Evolutionary conservation across 78 protist species (phyloP).

Genomic region (Dictyostelium capitatum): DNA sequence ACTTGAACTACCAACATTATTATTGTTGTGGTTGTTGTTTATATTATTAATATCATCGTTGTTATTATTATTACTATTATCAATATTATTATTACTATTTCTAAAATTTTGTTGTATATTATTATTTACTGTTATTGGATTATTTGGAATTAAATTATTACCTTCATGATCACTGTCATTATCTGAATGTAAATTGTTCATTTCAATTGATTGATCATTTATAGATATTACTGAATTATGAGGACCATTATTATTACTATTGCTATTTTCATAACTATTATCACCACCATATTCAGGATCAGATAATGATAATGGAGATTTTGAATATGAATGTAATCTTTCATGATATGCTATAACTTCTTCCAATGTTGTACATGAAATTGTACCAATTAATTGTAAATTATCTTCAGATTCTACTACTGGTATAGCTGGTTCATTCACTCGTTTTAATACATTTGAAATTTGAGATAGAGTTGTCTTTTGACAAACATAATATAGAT

Average conservation of each 20-base stretch:
- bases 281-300: neutral
- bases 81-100: neutral
- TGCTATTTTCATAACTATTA: neutral
- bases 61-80: neutral
- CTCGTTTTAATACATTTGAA: neutral
- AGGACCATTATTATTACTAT: neutral
- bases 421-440: constrained; percentile 25
- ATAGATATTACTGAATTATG: neutral
- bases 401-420: constrained; percentile 10
- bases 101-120: neutral
- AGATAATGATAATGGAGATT: constrained; percentile 13
- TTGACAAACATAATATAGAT: constrained; percentile 27
- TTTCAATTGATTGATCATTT: neutral
- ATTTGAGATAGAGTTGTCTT: constrained; percentile 32
- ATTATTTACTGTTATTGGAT: neutral
- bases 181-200: neutral
- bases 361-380: constrained; percentile 54
- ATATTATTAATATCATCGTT: neutral
- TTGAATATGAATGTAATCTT: constrained; percentile 58
- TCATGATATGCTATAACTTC: constrained; percentile 66
- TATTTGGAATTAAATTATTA: constrained; percentile 19
- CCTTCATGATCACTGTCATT: neutral
- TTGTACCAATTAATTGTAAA: constrained; percentile 50
- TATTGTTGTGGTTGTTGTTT: constrained; percentile 9
- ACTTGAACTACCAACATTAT: neutral